A percentile compares a stretch with the other conserved stretches of the same genome.
Conservation (phyloP, 2,329 filamentous ascomycete genomes). For the Neocucurbitaria cava region DNA sequence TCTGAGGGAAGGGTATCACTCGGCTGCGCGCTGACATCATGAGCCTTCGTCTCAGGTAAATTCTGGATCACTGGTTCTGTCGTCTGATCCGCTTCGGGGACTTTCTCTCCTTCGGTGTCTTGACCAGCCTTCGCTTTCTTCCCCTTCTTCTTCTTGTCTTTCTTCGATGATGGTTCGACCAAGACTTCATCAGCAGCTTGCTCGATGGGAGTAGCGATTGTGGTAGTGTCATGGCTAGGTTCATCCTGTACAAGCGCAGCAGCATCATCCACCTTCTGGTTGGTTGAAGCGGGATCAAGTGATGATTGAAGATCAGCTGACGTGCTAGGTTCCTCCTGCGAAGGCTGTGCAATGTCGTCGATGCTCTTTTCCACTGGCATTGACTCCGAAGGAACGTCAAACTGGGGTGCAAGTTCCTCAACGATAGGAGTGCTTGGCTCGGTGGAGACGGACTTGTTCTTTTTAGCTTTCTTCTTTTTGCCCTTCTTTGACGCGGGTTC, state of each 20-base stretch:
- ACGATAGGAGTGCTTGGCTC: constrained; percentile 11
- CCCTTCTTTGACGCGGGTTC: constrained; percentile 23
- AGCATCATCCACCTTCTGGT: neutral
- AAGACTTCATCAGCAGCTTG: constrained; percentile 7
- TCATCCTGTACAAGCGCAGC: neutral
- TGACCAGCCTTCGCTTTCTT: constrained; percentile 20
- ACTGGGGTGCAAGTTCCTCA: constrained; percentile 9
- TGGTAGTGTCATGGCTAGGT: constrained; percentile 1
- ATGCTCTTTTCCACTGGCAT: constrained; percentile 2
- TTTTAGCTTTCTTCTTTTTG: constrained; percentile 37
- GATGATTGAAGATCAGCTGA: neutral
- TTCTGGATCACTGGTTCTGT: neutral
- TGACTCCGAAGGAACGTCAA: constrained; percentile 7
- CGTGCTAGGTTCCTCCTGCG: neutral
- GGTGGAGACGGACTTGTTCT: constrained; percentile 20
- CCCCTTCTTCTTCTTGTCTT: constrained; percentile 27
- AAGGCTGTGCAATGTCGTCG: neutral
- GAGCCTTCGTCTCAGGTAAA: neutral
- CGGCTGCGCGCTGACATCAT: neutral
- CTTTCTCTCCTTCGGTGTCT: constrained; percentile 4
- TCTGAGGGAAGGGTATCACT: neutral
- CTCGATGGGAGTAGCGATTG: neutral
- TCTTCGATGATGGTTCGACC: constrained; percentile 17
- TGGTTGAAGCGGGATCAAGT: neutral
- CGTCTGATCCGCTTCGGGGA: neutral